Base-by-base conservation (phyloP, 129 eudicot genomes). In the Flaveria brownii region DNA sequence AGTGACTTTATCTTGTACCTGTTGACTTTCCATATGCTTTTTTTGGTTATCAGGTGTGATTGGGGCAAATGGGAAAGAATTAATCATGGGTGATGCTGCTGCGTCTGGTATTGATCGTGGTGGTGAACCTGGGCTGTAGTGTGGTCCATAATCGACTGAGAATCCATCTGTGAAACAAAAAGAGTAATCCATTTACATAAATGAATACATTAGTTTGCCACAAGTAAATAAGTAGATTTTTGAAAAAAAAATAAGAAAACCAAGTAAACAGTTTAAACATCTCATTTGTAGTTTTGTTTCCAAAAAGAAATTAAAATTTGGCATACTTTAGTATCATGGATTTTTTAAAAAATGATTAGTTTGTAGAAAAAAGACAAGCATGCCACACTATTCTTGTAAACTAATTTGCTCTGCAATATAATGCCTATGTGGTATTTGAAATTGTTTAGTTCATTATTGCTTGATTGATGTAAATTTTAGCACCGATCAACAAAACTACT, bases 11-110 rank as follows among this genome's bases (percentile, higher is more conserved):
- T 77, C 80, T 70, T 78, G 57, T 63, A 51, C 81, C 65, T 65
- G 81, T 70, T 70, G 73, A 72, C 73, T 76, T 65, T 73, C 69
- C 23, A 72, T 49, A 30, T 77, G 82, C 86, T 77, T 88, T 76
- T 56, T 57, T 16, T 26, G 75, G 57, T 84, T 82, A 70, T 83
- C 88, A 41, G 97, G 97, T n/a, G 97, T 91, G 57, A 71, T 80
- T 7, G 97, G 96, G 45, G 78, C 84, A 67, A 87, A 64, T 45
- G 72, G 84, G 55, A 77, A 85, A 65, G 82, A 79, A 36, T 75
- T 77, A 22, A 55, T 71, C 43, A 74, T 26, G 47, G 65, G 62
- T 16, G 83, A 79, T 12, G 75, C 79, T 22, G 78, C 56, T 71
- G 80, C 84, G 28, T 67, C 84, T 42, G 59, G 75, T 72, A 66